Evolutionary conservation across 495 filamentous ascomycete genomes (phyloP), one percentile per base, ranked within the genome.

Genomic region (Hypomontagnella monticulosa): DNA sequence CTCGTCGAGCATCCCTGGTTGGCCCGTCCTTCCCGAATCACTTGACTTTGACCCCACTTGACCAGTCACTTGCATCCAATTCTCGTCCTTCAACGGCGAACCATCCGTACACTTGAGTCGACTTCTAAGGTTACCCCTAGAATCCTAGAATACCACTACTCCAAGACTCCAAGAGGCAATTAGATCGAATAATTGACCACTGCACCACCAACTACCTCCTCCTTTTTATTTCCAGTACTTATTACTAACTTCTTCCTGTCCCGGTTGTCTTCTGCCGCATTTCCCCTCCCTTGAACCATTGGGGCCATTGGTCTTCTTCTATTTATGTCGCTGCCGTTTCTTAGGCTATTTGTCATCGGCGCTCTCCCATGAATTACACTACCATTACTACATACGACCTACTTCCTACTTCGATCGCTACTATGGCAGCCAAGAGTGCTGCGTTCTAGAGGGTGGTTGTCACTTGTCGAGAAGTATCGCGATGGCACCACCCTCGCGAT

Each of bases 401-500:
- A 50, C 33, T 63, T 57, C 32, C 60, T 54, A 65, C 30, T 44
- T 58, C 51, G 38, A 67, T 61, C 69, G 70, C 57, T 34, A 71
- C 57, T 34, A 83, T 83, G 80, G 77, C 76, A 61, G 57, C 63
- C 47, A 61, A 72, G 60, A 74, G 74, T 75, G 73, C 74, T 81
- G 78, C 76, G 66, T 80, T 77, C 51, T 83, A 82, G 76, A 79
- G 81, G 81, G 80, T 83, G 80, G 80, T 71, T 55, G 63, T 70
- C 75, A 72, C 41, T 78, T 70, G 73, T 71, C 57, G 67, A 27
- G 23, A 70, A 68, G 58, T 66, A 78, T 78, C 75, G 73, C 75
- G 71, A 83, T 83, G 81, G 80, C 75, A 79, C 80, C 81, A 80
- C 81, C 80, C 81, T 81, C 79, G 66, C 61, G 57, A 70, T 63